Percentiles rank a stretch among this genome's conserved stretches.
Evolutionary conservation across 176 grass and related monocot genomes (phyloP).

Genomic region (Carex kokanica): DNA sequence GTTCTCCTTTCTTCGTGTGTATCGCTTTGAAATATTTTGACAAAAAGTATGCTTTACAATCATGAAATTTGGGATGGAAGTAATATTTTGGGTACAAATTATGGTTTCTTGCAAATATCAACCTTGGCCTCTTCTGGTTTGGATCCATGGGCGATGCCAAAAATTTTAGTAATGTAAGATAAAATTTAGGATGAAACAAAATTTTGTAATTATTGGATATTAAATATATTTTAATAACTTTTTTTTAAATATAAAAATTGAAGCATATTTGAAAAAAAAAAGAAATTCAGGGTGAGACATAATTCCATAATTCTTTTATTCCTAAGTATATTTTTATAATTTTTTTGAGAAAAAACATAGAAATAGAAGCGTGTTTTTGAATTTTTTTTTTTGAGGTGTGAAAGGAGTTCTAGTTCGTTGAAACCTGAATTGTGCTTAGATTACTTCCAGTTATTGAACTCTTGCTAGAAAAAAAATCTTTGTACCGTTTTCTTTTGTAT

Average conservation of each 20-base stretch:
- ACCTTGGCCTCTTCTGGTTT: background rate
- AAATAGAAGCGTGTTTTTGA: no score
- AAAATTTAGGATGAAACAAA: no score
- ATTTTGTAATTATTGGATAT: no score
- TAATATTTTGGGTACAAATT: background rate
- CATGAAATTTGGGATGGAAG: background rate
- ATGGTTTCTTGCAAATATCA: background rate
- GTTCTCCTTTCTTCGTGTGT: background rate
- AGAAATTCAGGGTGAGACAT: no score
- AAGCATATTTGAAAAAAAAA: no score
- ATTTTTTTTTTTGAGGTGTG: background rate
- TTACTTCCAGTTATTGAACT: background rate
- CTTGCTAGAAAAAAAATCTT: background rate
- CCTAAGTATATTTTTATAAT: no score
- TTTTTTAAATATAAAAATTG: no score
- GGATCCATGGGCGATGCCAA: no score
- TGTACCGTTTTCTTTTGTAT: background rate
- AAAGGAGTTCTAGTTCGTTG: background rate
- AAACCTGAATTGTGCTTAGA: background rate
- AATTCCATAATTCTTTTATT: no score
- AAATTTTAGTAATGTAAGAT: no score
- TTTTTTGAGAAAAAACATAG: no score
- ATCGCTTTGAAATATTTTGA: constrained; percentile 8
- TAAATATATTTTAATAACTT: no score
- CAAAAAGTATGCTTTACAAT: background rate